Conservation (phyloP, 306 rosid species). For the Urtica urens region DNA sequence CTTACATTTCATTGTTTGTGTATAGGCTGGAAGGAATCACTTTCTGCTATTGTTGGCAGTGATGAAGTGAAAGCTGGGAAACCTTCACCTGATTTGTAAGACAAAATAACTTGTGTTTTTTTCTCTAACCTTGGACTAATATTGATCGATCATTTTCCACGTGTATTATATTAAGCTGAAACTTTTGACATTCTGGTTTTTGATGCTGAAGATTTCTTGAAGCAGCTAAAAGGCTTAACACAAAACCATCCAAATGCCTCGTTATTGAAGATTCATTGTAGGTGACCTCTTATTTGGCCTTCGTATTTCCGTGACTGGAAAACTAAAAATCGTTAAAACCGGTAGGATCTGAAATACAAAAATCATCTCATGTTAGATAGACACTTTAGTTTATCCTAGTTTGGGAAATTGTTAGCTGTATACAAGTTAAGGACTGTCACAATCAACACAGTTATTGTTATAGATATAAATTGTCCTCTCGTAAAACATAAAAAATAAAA, state of each 20-base stretch:
- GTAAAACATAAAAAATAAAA: too few relatives aligned
- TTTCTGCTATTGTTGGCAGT: slow-evolving; percentile 63
- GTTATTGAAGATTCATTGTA: slow-evolving; percentile 92
- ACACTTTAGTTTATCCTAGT: too few relatives aligned
- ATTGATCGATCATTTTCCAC: too few relatives aligned
- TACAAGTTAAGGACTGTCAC: too few relatives aligned
- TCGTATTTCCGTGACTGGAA: too few relatives aligned
- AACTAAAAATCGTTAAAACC: too few relatives aligned
- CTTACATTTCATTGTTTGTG: slow-evolving; percentile 8
- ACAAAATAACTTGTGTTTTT: slow-evolving; percentile 14
- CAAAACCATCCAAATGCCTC: slow-evolving; percentile 66
- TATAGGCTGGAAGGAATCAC: slow-evolving; percentile 83
- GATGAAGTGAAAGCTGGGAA: slow-evolving; percentile 71
- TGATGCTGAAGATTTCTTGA: slow-evolving; percentile 57
- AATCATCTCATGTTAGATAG: too few relatives aligned
- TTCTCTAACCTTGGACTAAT: slow-evolving; percentile 8
- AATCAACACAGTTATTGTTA: too few relatives aligned
- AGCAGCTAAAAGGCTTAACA: slow-evolving; percentile 49
- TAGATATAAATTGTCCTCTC: too few relatives aligned
- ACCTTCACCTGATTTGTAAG: slow-evolving; percentile 94
- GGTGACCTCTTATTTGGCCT: slow-evolving; percentile 21
- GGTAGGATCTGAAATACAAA: too few relatives aligned
- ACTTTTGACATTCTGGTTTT: slow-evolving; percentile 15
- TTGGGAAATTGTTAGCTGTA: too few relatives aligned
- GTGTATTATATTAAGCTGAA: too few relatives aligned